Conservation (phyloP, 2,329 filamentous ascomycete species). For the Aureobasidium sp. region DNA sequence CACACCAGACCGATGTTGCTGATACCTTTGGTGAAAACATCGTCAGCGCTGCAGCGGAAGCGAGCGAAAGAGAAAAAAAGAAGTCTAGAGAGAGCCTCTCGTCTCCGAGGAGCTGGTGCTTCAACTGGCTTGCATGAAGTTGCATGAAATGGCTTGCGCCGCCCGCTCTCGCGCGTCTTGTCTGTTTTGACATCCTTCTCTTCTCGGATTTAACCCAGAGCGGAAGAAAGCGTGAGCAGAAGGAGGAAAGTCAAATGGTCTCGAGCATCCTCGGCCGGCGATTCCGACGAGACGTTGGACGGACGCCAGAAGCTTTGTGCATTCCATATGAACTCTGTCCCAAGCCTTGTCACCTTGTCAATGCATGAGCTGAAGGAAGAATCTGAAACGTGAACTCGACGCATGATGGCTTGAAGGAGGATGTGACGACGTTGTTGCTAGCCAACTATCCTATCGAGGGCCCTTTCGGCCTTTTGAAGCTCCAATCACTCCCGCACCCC, state of each 20-base stretch:
- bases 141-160: slow-evolving; percentile 4
- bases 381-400: background rate
- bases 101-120: background rate
- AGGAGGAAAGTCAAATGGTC: background rate
- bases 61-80: background rate
- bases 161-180: background rate
- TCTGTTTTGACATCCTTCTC: background rate
- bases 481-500: slow-evolving; percentile 22
- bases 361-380: background rate
- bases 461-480: slow-evolving; percentile 3
- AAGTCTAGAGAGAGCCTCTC: background rate
- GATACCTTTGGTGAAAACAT: background rate
- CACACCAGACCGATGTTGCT: background rate
- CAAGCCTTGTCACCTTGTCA: background rate
- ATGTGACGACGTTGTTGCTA: background rate
- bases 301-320: background rate
- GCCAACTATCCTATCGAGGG: background rate
- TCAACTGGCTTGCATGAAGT: background rate
- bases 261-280: background rate
- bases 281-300: background rate
- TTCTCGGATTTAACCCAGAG: background rate
- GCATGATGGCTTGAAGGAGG: background rate
- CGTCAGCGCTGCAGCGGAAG: background rate
- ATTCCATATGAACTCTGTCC: background rate
- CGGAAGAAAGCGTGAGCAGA: background rate